Evolutionary conservation across 768 basidiomycete species (phyloP), one percentile per base, ranked within the genome.

Genomic region (Lactarius tabidus): DNA sequence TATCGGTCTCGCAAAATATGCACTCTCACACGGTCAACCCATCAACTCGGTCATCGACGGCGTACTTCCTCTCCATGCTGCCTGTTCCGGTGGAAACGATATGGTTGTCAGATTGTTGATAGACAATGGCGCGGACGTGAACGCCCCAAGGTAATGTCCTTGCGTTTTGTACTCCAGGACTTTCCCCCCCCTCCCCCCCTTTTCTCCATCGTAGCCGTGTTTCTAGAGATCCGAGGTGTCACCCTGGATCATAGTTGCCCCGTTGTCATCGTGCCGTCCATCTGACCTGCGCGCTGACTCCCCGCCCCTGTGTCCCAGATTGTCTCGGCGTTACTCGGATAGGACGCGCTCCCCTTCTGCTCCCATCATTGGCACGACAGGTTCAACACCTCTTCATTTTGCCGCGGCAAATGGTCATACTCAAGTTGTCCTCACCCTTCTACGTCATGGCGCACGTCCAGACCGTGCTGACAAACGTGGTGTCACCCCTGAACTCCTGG

Each of bases 31-130:
- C 71, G 96, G 96, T 9, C 97, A 98, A 72, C 96, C 97, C 12
- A 87, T 96, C 76, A 98, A 99, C 76, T 91, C 94, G 6, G 93
- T 97, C 36, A 84, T 98, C 60, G 93, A 96, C 73, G 97, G 97
- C 39, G 91, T 99, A 3, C 86, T 97, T n/a, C 95, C 97, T 3
- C 82, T 99, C 10, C 97, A 99, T 73, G 95, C 94, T 4, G 97
- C 96, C 2, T 91, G 87, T 70, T 90, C 93, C 0, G 93, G 93
- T 28, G 97, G 97, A 2, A 91, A 86, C 72, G 91, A 90, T 62
- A 83, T 87, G 63, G 91, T 98, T 52, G 94, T 98, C 45, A 84
- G 86, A 71, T 81, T 95, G 68, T 79, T 99, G 54, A 90, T 99
- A 72, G 93, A 97, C 67, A 80, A 87, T 64, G 96, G 97, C 26